These are phyloP conservation scores for Aquilaria agallochum DNA, from an alignment of 441 rosid species.

Conservation along the genomic window DNA sequence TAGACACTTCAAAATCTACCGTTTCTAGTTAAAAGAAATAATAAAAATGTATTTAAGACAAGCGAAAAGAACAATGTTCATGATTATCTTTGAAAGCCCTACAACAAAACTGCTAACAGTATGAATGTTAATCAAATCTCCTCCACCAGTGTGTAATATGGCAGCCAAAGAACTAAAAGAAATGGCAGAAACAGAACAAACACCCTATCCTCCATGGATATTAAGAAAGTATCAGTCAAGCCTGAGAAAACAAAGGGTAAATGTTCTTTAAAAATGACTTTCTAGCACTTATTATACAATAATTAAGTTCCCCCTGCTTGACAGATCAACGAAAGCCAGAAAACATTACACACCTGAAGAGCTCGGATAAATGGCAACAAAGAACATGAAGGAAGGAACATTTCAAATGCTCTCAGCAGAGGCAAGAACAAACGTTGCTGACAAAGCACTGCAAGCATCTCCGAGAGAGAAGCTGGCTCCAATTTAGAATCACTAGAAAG, in stretches of 20 bases:
- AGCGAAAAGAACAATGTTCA: too few species aligned
- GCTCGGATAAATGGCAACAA: constrained; percentile 93
- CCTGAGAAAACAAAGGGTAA: constrained; percentile 7
- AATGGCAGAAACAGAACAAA: constrained; percentile 12
- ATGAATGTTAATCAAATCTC: background rate
- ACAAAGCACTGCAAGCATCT: constrained; percentile 98
- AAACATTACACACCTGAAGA: constrained; percentile 74
- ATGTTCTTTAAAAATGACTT: constrained; percentile 5
- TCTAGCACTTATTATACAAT: constrained; percentile 4
- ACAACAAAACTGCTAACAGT: too few species aligned
- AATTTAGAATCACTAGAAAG: constrained; percentile 50
- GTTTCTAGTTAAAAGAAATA: too few species aligned
- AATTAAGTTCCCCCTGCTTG: constrained; percentile 11
- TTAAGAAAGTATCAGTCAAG: constrained; percentile 10
- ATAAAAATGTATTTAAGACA: too few species aligned
- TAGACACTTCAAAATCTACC: too few species aligned
- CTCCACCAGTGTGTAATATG: constrained; percentile 8
- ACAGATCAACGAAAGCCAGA: constrained; percentile 17
- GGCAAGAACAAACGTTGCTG: constrained; percentile 93
- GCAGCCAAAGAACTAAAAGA: constrained; percentile 9
- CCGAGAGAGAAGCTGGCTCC: constrained; percentile 67
- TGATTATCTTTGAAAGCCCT: too few species aligned
- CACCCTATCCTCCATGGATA: constrained; percentile 6
- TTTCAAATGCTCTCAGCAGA: constrained; percentile 93
- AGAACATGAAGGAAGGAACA: constrained; percentile 98